Base-by-base conservation (phyloP, 148 eudicot species). In the Cornus florida region DNA sequence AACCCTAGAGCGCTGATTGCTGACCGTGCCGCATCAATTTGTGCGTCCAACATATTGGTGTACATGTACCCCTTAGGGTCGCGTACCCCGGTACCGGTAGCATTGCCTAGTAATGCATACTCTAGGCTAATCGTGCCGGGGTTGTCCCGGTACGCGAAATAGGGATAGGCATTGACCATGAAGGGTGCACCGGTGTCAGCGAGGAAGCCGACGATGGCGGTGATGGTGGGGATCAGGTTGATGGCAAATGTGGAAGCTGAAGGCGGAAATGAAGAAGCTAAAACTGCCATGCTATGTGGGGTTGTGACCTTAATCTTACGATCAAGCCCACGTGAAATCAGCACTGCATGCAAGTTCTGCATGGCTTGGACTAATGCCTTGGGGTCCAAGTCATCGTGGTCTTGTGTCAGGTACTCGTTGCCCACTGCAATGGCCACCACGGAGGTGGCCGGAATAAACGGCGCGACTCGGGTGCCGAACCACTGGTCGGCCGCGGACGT, bases 91-190 rank as follows among this genome's bases (percentile, higher is more conserved):
- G 83, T 81, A 0, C 79, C 82, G 5, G 83, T 81, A 0, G 79
- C 75, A 53, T 84, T 84, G 5, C 88, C 88, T 5, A 86, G 83
- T 59, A 86, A 81, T 1, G 87, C 89, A 38, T 86, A 86, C n/a
- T 84, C 78, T 10, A 86, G 71, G 33, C 41, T 71, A 28, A 86
- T 46, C n/a, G 71, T 76, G 5, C 48, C 38, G 1, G 87, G 89
- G 35, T 86, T 82, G 66, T 82, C 84, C 7, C 87, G 57, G 70
- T 76, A 86, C 0, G 89, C 87, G 10, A 86, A 86, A 67, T 82
- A 86, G 0, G 89, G 89, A 14, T 86, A 86, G 0, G 85, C 87
- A 74, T 86, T 84, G 17, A 86, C 77, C 87, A 86, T 84, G 83
- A 84, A 84, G 12, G 86, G 85, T 5, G 87, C 72, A 33, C 33